phyloP scores from a whole-genome alignment of 2,329 filamentous ascomycete species.

The Penicillium sp. region DNA sequence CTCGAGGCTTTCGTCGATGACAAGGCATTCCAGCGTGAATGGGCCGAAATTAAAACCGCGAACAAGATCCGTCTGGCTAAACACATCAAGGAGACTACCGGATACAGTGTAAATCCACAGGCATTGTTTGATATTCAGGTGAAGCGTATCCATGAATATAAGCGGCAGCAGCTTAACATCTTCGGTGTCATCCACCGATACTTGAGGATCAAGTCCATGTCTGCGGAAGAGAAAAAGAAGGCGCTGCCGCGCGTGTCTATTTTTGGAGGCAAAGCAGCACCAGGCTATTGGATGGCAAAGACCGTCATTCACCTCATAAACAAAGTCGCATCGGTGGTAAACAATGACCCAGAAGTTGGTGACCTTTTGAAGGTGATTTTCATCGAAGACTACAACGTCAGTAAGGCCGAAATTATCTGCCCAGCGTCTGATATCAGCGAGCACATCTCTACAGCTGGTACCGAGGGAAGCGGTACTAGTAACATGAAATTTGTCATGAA shows the following conservation, averaged over 20 bases:
- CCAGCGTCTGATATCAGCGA: slow-evolving; percentile 94
- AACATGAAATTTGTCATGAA: slow-evolving; percentile 99
- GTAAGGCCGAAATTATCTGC: slow-evolving; percentile 93
- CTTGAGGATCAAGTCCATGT: slow-evolving; percentile 76
- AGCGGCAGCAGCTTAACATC: slow-evolving; percentile 97
- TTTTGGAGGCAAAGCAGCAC: slow-evolving; percentile 94
- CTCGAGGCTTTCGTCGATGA: slow-evolving; percentile 78
- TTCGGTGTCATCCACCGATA: slow-evolving; percentile 96
- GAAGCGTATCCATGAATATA: slow-evolving; percentile 98
- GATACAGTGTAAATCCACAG: slow-evolving; percentile 73
- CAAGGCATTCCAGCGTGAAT: slow-evolving; percentile 82
- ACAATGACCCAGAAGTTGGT: slow-evolving; percentile 83
- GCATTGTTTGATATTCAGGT: slow-evolving; percentile 94
- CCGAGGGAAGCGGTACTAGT: slow-evolving; percentile 76
- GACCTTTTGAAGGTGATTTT: slow-evolving; percentile 96
- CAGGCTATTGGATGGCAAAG: slow-evolving; percentile 99
- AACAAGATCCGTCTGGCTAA: slow-evolving; percentile 90
- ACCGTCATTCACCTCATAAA: slow-evolving; percentile 96
- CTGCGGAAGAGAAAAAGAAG: slow-evolving; percentile 75
- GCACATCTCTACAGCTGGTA: slow-evolving; percentile 96
- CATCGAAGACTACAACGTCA: slow-evolving; percentile 96
- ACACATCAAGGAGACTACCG: slow-evolving; percentile 75
- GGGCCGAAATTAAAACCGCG: slow-evolving; percentile 89
- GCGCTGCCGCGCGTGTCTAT: slow-evolving; percentile 80
- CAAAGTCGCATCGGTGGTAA: slow-evolving; percentile 78